phyloP scores from a whole-genome alignment of 257 asterid species.

The Solanum okadae region DNA sequence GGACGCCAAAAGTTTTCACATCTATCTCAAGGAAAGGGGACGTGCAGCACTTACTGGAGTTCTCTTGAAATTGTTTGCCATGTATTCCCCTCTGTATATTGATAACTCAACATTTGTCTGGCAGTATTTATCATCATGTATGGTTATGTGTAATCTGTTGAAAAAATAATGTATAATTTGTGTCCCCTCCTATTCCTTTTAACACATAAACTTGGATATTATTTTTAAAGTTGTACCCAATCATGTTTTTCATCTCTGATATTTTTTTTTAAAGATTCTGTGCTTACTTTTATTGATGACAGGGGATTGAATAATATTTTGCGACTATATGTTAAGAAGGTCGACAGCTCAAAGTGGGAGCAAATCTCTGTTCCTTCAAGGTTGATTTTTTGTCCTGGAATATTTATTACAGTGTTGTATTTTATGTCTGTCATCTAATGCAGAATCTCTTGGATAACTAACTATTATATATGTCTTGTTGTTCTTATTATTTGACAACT shows the following conservation, averaged over 20 bases:
- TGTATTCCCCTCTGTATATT: neutral
- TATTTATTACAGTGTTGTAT: neutral
- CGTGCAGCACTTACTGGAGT: neutral
- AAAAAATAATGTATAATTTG: neutral
- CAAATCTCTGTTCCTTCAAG: slow-evolving; percentile 79
- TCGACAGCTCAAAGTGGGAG: slow-evolving; percentile 71
- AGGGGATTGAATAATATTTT: slow-evolving; percentile 92
- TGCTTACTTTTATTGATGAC: slow-evolving; percentile 17
- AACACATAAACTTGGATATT: neutral
- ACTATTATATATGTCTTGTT: neutral
- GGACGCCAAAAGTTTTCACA: neutral
- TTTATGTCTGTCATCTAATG: neutral
- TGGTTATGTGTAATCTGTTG: neutral
- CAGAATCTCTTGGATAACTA: neutral
- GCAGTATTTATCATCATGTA: neutral
- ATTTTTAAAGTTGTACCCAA: neutral
- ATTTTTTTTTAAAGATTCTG: neutral
- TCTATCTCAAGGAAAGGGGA: neutral
- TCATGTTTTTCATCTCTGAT: neutral
- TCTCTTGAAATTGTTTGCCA: neutral
- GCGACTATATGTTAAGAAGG: slow-evolving; percentile 85
- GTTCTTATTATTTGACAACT: neutral
- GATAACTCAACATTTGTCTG: neutral
- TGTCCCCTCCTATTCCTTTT: neutral
- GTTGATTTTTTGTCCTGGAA: slow-evolving; percentile 19